Evolutionary conservation across 73 alveolate genomes (phyloP).

Genomic region (Stentor coeruleus): DNA sequence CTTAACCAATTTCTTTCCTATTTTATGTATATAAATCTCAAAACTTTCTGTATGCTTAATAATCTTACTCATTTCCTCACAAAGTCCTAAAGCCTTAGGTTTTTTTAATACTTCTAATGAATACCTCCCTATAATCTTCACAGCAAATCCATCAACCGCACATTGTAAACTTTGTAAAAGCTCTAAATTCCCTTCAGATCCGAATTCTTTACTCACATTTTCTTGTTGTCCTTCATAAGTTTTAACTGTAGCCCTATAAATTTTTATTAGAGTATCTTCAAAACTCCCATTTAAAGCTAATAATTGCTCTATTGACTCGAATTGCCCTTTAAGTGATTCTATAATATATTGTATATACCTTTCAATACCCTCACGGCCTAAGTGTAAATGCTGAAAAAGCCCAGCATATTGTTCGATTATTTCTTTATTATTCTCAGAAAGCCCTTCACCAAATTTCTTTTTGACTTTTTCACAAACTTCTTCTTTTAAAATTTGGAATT

Average conservation of each 20-base stretch:
- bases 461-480: not conserved
- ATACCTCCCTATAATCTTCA: not conserved
- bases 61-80: constrained; percentile 8
- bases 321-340: not conserved
- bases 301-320: not conserved
- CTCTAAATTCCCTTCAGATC: not conserved
- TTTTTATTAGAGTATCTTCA: not conserved
- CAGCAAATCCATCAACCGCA: not conserved
- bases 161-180: not conserved
- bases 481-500: not conserved
- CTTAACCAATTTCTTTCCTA: not conserved
- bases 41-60: constrained; percentile 20
- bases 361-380: constrained; percentile 23
- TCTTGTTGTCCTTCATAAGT: not conserved
- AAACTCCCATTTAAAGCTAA: not conserved
- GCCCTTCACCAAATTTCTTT: constrained; percentile 19
- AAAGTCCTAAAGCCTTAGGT: not conserved
- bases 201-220: not conserved
- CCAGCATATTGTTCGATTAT: constrained; percentile 14
- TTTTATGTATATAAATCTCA: not conserved
- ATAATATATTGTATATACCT: constrained; percentile 5
- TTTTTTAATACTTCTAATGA: not conserved
- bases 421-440: not conserved
- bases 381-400: not conserved
- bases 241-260: not conserved